Base-by-base conservation (phyloP, 2,329 filamentous ascomycete species). In the Eutypa lata region DNA sequence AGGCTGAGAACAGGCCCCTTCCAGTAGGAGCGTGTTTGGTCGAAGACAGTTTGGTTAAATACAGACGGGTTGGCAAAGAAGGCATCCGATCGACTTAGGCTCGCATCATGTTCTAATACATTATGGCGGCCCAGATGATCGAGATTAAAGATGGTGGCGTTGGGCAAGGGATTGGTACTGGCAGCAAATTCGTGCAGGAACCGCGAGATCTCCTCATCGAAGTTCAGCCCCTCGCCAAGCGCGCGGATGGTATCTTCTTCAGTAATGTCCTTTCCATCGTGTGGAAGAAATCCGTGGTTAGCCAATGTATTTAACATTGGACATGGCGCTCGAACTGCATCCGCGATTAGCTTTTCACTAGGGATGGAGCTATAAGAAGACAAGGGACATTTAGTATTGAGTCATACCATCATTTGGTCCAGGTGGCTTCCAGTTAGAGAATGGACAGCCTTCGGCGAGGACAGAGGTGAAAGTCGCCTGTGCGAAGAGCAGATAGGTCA, bases 31-130 rank as follows among this genome's bases (percentile, higher is more conserved):
- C 58, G 68, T 0, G 73, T 73, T 51, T 73, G 64, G 49, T 76
- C 71, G 62, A 82, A 83, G 56, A 81, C 62, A 2, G 71, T 74
- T 49, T 75, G 66, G 64, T 83, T 80, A 69, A 83, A 83, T 51
- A 74, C 52, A 57, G 78, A 72, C 57, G 77, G 76, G 63, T 77
- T 75, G 21, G 79, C 80, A 50, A 79, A 73, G 68, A 67, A 76
- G 8, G 72, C 75, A 53, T 83, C 79, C 2, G 68, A 60, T 24
- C 78, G 78, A 40, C 74, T 73, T 24, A 77, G 51, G 53, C 75
- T 78, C 7, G 72, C 76, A 49, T 80, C 77, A 50, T 79, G 77
- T 51, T 80, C 76, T 6, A 80, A 63, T 16, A 80, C 60, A 50
- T 77, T 75, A 64, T 79, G 77, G 1, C 65, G 66, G 48, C 72